Percentiles rank a stretch among this genome's conserved stretches.
Conservation (phyloP, 2,329 filamentous ascomycete genomes). For the Botryotinia globosa region DNA sequence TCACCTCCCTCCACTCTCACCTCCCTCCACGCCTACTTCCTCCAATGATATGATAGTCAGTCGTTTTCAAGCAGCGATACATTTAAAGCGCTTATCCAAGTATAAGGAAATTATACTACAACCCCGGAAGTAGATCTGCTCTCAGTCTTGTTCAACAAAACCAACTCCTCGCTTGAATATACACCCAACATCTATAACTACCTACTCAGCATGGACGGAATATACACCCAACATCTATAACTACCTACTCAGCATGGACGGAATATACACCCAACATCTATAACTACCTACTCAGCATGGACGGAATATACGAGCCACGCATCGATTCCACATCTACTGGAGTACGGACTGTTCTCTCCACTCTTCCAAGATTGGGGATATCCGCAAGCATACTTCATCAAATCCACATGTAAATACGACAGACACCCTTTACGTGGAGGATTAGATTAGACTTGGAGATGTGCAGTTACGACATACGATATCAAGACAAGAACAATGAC, state of each 20-base stretch:
- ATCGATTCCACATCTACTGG: not conserved
- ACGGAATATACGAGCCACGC: not conserved
- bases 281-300: not conserved
- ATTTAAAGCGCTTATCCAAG: too few species aligned
- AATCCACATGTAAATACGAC: constrained; percentile 8
- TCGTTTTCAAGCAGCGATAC: not conserved
- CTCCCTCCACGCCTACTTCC: not conserved
- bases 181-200: too few species aligned
- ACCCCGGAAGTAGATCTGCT: not conserved
- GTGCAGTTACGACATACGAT: not conserved
- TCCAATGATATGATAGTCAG: not conserved
- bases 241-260: too few species aligned
- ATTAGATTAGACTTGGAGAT: not conserved
- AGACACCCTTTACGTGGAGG: not conserved
- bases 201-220: too few species aligned
- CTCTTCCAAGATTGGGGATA: not conserved
- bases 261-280: not conserved
- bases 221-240: too few species aligned
- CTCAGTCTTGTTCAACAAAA: not conserved
- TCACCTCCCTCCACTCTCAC: constrained; percentile 3
- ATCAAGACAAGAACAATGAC: not conserved
- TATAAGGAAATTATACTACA: too few species aligned
- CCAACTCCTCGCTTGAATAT: not conserved
- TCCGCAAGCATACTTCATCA: not conserved
- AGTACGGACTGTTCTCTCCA: not conserved